Evolutionary conservation across 371 early-diverging fungal species (phyloP), one percentile per base, ranked within the genome.

Genomic region (Mucor sp.): DNA sequence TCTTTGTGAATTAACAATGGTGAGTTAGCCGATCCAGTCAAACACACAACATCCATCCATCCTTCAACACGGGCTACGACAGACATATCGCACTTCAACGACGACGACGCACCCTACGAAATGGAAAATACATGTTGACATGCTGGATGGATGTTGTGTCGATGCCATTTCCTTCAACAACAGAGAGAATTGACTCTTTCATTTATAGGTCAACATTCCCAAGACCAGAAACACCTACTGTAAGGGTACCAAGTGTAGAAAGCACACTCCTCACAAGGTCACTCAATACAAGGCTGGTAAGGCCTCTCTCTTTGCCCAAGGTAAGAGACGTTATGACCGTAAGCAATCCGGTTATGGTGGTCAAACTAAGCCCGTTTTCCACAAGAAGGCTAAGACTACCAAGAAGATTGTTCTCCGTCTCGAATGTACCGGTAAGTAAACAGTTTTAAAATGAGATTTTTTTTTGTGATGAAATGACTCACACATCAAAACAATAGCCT

Each of bases 281-380:
- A 91, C 98, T 72, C 97, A 99, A 85, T 98, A 98, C 96, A 99
- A 99, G 95, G 95, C 96, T 74, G 97, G 98, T 76, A 99, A 99
- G 91, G 98, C 95, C 76, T 98, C 98, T 75, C 91, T 97, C 74
- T 93, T 93, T 76, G 98, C 96, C 75, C 98, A 98, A 89, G 99
- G 96, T 91, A 92, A 91, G 83, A 78, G 78, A 75, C 78, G 78
- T 78, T 78, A 78, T 53, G 78, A 78, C 78, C 78, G 78, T 75
- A 96, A 96, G 89, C 96, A 96, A 85, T 86, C 88, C 64, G 96
- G 96, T 83, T 95, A 93, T 88, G 99, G 99, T 94, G 99, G 99
- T 89, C 99, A 99, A 90, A 99, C 98, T 85, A 99, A 98, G 93
- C 99, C 99, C 77, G 95, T 97, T 74, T 93, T 93, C 90, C 92